Evolutionary conservation across 148 eudicot species (phyloP).

Genomic region (Arctostaphylos glauca): DNA sequence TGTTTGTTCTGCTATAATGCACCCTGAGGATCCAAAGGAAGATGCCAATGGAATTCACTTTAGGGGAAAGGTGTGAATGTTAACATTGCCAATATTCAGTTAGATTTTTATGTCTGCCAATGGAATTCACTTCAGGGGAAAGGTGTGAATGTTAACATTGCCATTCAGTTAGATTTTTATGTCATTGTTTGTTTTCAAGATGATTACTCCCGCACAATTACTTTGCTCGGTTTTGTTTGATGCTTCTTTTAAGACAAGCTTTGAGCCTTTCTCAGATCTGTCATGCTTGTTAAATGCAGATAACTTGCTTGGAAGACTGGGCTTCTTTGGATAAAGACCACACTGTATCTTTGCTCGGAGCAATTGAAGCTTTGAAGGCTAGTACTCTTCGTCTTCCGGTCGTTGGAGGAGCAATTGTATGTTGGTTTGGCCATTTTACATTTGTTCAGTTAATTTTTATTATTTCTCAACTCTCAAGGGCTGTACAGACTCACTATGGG

Average conservation of each 20-base stretch:
- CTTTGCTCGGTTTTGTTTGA: background rate
- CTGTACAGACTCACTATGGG: background rate
- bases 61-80: background rate
- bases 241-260: background rate
- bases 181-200: background rate
- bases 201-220: background rate
- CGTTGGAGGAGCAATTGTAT: constrained; percentile 85
- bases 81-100: background rate
- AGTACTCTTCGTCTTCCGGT: constrained; percentile 99
- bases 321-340: constrained; percentile 74
- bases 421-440: constrained; percentile 21
- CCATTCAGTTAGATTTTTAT: background rate
- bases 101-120: background rate
- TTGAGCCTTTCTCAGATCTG: background rate
- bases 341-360: constrained; percentile 70
- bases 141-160: background rate
- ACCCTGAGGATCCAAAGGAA: background rate
- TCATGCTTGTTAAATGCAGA: constrained; percentile 40
- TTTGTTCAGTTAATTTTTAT: background rate
- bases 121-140: background rate
- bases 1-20: background rate
- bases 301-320: constrained; percentile 78
- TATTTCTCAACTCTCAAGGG: constrained; percentile 6
- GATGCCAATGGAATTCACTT: background rate
- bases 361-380: constrained; percentile 88